Percentiles rank a stretch among this genome's conserved stretches.
phyloP scores from a whole-genome alignment of 2,329 filamentous ascomycete genomes.

The Elsinoe necatrix region DNA sequence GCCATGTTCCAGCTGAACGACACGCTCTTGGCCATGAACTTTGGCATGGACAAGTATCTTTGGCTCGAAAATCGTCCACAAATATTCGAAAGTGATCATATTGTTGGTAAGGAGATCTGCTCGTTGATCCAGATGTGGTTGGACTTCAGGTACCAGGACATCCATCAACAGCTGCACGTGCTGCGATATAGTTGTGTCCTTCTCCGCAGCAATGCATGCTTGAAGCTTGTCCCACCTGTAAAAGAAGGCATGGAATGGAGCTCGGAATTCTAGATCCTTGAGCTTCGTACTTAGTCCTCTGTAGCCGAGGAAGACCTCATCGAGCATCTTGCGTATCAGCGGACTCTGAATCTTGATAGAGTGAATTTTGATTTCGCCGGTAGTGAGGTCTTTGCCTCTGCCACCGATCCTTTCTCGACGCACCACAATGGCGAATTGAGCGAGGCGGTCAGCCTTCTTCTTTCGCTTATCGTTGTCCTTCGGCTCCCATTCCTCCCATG shows the following conservation, averaged over 20 bases:
- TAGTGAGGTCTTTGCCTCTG: slow-evolving; percentile 19
- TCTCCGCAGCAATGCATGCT: slow-evolving; percentile 20
- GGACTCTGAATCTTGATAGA: slow-evolving; percentile 32
- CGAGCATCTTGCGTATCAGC: slow-evolving; percentile 27
- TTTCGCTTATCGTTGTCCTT: not conserved
- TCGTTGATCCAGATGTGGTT: not conserved
- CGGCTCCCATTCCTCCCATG: not conserved
- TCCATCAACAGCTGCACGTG: slow-evolving; percentile 24
- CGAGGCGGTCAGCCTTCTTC: not conserved
- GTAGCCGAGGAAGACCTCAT: slow-evolving; percentile 27
- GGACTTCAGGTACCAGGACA: slow-evolving; percentile 20
- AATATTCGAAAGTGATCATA: slow-evolving; percentile 34
- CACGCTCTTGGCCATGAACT: slow-evolving; percentile 4
- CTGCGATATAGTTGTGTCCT: slow-evolving; percentile 20
- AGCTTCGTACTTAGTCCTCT: slow-evolving; percentile 28
- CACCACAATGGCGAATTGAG: slow-evolving; percentile 22
- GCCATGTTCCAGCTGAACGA: slow-evolving; percentile 23
- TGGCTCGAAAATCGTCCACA: slow-evolving; percentile 36
- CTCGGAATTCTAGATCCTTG: slow-evolving; percentile 27
- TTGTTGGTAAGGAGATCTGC: slow-evolving; percentile 21
- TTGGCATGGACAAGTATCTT: slow-evolving; percentile 12
- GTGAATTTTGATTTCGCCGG: slow-evolving; percentile 20
- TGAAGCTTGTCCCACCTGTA: slow-evolving; percentile 29
- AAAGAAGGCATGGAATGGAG: slow-evolving; percentile 31
- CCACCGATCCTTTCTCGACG: slow-evolving; percentile 19